Conservation (phyloP, 129 eudicot species). For the Helichrysum umbraculigerum region DNA sequence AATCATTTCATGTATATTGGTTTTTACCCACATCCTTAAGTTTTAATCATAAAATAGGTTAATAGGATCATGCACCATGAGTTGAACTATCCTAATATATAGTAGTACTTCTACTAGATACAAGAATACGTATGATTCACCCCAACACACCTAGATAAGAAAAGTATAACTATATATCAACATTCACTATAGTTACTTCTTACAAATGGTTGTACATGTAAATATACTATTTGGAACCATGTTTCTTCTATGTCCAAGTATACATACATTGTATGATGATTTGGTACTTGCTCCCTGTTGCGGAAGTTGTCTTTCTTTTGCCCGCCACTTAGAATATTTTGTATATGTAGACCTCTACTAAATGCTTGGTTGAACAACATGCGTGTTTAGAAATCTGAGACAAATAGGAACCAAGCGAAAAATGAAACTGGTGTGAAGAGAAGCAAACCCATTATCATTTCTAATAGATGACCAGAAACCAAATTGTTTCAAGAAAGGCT, state of each 20-base stretch:
- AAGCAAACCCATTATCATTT: constrained; percentile 69
- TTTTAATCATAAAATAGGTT: too few species aligned
- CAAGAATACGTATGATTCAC: too few species aligned
- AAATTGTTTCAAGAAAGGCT: constrained; percentile 39
- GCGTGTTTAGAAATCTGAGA: constrained; percentile 88
- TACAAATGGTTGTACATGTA: background rate
- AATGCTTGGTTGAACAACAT: constrained; percentile 94
- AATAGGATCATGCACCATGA: too few species aligned
- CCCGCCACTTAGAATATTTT: constrained; percentile 84
- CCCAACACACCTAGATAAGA: too few species aligned
- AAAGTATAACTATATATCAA: too few species aligned
- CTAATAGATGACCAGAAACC: constrained; percentile 70
- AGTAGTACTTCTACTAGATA: too few species aligned
- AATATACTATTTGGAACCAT: background rate
- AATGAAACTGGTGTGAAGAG: constrained; percentile 83
- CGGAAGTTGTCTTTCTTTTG: constrained; percentile 65
- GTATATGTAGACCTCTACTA: constrained; percentile 82
- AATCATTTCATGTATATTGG: too few species aligned
- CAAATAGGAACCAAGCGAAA: constrained; percentile 92
- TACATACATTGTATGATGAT: background rate
- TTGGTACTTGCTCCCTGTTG: constrained; percentile 46
- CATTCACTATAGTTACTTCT: too few species aligned
- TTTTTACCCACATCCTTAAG: too few species aligned
- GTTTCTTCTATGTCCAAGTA: background rate
- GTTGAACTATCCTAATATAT: too few species aligned